These are phyloP conservation scores for Apiospora marii DNA, from an alignment of 2,329 filamentous ascomycete genomes.

Conservation along the genomic window DNA sequence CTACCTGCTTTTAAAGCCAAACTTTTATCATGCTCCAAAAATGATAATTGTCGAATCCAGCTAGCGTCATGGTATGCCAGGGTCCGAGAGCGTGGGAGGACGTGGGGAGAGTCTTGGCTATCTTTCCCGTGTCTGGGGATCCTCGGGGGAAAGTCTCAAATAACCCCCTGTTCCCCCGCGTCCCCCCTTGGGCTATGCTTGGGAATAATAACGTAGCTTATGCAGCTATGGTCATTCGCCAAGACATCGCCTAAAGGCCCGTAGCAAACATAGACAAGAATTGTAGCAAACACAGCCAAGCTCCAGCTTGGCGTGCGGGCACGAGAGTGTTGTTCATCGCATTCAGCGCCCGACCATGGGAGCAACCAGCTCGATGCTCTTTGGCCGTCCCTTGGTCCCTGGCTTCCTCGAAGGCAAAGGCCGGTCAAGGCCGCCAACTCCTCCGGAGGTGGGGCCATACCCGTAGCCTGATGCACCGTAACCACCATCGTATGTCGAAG, in stretches of 20 bases:
- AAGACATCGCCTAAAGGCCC: not conserved
- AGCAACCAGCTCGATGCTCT: conserved; percentile 70
- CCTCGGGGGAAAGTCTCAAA: not conserved
- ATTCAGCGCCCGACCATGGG: conserved; percentile 61
- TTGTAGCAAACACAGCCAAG: not conserved
- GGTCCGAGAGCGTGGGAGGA: not conserved
- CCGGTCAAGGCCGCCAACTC: conserved; percentile 53
- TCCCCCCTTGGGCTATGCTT: not conserved
- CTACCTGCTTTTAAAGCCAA: not conserved
- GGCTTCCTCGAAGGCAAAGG: conserved; percentile 65
- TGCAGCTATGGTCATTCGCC: not conserved
- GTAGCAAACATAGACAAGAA: not conserved
- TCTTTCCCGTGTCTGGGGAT: not conserved
- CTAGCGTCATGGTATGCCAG: not conserved
- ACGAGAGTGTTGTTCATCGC: not conserved
- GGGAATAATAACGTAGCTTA: not conserved
- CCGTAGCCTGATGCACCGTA: conserved; percentile 47
- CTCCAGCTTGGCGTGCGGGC: not conserved
- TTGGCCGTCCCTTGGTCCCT: conserved; percentile 62
- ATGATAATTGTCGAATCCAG: not conserved
- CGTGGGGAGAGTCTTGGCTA: not conserved
- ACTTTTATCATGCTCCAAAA: not conserved
- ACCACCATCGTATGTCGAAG: conserved; percentile 61
- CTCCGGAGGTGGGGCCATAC: conserved; percentile 48
- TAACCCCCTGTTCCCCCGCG: not conserved